Base-by-base conservation (phyloP, 2,329 filamentous ascomycete genomes). In the Epichloe baconii region DNA sequence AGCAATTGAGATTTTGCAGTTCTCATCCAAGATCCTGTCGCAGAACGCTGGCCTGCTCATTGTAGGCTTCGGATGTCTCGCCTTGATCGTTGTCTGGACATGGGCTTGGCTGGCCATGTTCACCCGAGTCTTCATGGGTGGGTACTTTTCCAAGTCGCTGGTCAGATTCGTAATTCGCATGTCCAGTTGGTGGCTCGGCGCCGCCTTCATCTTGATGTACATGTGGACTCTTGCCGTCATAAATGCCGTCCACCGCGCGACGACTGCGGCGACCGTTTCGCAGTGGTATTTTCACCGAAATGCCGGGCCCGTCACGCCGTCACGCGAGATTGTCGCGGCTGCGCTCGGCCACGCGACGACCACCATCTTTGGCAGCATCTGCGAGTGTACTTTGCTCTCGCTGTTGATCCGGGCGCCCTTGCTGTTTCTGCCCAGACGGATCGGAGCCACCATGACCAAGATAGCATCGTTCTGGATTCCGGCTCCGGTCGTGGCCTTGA, bases 211-310 rank as follows among this genome's bases (percentile, higher is more conserved):
- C 57, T 71, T 97, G 53, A 85, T 96, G 72, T 97, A 96, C 67
- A 82, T 97, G 58, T 98, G 93, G 93, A 93, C 89, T 0, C 74
- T 96, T 42, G 86, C 86, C 2, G 80, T 97, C 52, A 82, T 95
- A 63, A 85, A 88, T 52, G 89, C 88, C 17, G 79, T 97, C 21
- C 91, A 98, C 66, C 83, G 93, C 53, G 84, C 88, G 21, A 93
- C 90, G 15, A 95, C 91, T 14, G 91, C 89, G 23, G 93, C 93
- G 11, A 95, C 91, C 0, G 91, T 97, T 23, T 95, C 88, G 41
- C 93, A 98, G 67, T 98, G 93, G 93, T 98, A 98, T 68, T 98
- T 97, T 67, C 91, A 97, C 67, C 88, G 93, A 55, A 86, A 94
- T 59, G 82, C 83, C 4, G 78, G 83, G 11, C 88, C 91, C 5